Percentiles rank a stretch among this genome's conserved stretches.
phyloP scores from a whole-genome alignment of 148 eudicot genomes.

The Vaccinium corymbosum region DNA sequence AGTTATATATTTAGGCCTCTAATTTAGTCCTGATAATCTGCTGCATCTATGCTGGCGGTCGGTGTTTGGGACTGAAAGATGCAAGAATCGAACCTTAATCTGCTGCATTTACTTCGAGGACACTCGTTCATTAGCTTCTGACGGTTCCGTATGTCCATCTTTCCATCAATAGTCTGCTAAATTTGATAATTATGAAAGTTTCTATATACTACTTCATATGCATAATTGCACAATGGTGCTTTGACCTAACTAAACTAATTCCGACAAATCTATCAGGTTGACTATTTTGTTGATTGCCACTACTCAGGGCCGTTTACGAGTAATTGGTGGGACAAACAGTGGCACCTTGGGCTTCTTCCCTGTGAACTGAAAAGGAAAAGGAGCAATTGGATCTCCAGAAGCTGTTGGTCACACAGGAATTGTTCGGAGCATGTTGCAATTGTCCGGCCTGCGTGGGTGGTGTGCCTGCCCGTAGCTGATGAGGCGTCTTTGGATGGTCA shows the following conservation, averaged over 20 bases:
- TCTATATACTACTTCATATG: background rate
- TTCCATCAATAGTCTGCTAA: background rate
- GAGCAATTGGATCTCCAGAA: constrained; percentile 54
- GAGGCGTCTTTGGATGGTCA: constrained; percentile 84
- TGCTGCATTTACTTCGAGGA: constrained; percentile 28
- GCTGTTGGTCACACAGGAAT: constrained; percentile 85
- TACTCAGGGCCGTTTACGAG: constrained; percentile 54
- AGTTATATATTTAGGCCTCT: background rate
- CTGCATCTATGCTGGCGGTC: constrained; percentile 14
- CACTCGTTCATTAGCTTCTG: constrained; percentile 78
- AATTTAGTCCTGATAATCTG: constrained; percentile 10
- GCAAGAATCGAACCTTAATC: constrained; percentile 27
- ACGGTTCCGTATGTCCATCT: constrained; percentile 48
- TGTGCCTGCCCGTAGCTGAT: constrained; percentile 28
- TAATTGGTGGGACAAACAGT: constrained; percentile 78
- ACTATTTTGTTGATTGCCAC: constrained; percentile 95
- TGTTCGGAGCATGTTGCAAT: constrained; percentile 68
- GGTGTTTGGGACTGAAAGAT: constrained; percentile 88
- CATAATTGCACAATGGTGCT: too few relatives aligned
- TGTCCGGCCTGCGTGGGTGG: constrained; percentile 24
- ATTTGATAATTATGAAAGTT: background rate
- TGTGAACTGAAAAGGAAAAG: constrained; percentile 37
- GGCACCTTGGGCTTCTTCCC: constrained; percentile 91
- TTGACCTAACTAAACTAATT: too few relatives aligned
- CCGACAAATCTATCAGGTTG: constrained; percentile 45